Conservation (phyloP, 192 early-diverging fungal species). For the Geranomyces variabilis region DNA sequence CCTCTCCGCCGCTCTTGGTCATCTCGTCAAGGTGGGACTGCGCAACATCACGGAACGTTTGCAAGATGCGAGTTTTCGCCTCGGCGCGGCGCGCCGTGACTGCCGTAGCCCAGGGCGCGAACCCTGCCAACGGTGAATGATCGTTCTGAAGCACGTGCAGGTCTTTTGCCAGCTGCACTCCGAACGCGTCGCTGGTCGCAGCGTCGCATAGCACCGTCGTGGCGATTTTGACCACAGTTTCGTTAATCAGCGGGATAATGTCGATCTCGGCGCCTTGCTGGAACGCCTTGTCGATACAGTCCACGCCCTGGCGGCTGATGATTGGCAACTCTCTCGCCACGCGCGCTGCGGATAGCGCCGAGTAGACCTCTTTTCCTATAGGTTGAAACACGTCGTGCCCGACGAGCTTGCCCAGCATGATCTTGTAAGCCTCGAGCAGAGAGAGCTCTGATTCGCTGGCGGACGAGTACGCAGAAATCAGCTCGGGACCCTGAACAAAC, state of each 20-base stretch:
- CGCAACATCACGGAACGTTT: constrained; percentile 4
- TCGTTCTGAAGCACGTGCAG: not conserved
- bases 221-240: constrained; percentile 1
- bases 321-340: not conserved
- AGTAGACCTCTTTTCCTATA: constrained; percentile 2
- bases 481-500: not conserved
- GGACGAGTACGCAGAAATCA: not conserved
- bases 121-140: constrained; percentile 1
- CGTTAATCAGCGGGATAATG: not conserved
- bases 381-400: constrained; percentile 11
- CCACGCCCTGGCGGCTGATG: not conserved
- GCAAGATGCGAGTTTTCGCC: not conserved
- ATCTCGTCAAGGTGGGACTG: not conserved
- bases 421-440: constrained; percentile 6
- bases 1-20: not conserved
- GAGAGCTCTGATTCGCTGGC: constrained; percentile 9
- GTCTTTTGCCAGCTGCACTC: constrained; percentile 3
- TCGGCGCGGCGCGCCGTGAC: not conserved
- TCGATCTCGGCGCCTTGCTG: not conserved
- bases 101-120: not conserved
- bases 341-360: constrained; percentile 1
- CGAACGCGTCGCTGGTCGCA: not conserved
- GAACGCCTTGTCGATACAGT: not conserved
- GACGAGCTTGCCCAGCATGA: constrained; percentile 6
- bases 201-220: not conserved